phyloP scores from a whole-genome alignment of 495 filamentous ascomycete species.

The Annulohypoxylon bovei region DNA sequence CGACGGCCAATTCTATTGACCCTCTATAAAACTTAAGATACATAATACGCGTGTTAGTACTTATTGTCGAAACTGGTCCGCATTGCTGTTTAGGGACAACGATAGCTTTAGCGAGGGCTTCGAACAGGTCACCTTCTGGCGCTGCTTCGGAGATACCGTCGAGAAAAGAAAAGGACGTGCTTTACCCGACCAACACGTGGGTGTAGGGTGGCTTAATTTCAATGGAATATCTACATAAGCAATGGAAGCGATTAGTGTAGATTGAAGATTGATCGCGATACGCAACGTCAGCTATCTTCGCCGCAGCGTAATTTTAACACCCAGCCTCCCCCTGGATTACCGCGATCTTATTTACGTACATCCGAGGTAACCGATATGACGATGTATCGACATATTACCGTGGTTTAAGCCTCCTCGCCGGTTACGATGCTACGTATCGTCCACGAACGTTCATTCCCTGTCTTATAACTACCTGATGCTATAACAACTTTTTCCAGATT shows the following conservation, averaged over 20 bases:
- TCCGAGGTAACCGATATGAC: slow-evolving; percentile 23
- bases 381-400: slow-evolving; percentile 13
- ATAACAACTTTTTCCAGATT: slow-evolving; percentile 35
- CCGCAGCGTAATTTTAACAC: slow-evolving; percentile 21
- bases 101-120: slow-evolving; percentile 22
- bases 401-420: slow-evolving; percentile 28
- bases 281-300: background rate
- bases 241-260: slow-evolving; percentile 9
- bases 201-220: slow-evolving; percentile 11
- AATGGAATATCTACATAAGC: background rate
- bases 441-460: slow-evolving; percentile 13
- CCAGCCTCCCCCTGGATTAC: slow-evolving; percentile 15
- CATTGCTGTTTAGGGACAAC: slow-evolving; percentile 30
- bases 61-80: slow-evolving; percentile 7
- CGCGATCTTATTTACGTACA: slow-evolving; percentile 7
- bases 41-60: slow-evolving; percentile 15
- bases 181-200: slow-evolving; percentile 5
- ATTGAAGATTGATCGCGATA: slow-evolving; percentile 12
- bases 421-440: background rate
- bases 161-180: slow-evolving; percentile 7
- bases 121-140: slow-evolving; percentile 17
- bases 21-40: slow-evolving; percentile 29
- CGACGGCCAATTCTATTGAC: slow-evolving; percentile 5
- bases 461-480: slow-evolving; percentile 19
- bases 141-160: slow-evolving; percentile 28